Evolutionary conservation across 1,284 basidiomycete genomes (phyloP).

Genomic region (Irpex lacteus): DNA sequence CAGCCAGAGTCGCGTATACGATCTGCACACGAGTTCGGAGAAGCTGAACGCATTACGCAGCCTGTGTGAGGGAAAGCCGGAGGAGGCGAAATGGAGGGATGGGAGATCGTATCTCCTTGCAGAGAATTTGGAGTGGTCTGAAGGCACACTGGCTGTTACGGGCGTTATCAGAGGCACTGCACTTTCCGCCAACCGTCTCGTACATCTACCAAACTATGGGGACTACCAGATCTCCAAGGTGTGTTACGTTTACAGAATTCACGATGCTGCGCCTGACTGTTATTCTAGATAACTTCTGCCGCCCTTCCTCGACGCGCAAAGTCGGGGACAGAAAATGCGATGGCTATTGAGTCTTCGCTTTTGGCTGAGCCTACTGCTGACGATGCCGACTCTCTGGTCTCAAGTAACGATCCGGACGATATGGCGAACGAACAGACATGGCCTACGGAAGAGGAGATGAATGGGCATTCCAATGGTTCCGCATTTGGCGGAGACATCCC

Average conservation of each 20-base stretch:
- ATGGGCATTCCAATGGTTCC: conserved; percentile 30
- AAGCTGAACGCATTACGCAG: conserved; percentile 69
- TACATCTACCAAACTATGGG: conserved; percentile 88
- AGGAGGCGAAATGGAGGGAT: conserved; percentile 79
- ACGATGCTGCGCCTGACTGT: background rate
- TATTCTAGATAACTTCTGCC: conserved; percentile 57
- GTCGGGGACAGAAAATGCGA: conserved; percentile 34
- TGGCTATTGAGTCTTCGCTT: conserved; percentile 63
- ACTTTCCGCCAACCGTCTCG: conserved; percentile 81
- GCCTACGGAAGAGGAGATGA: conserved; percentile 98
- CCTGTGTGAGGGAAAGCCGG: conserved; percentile 78
- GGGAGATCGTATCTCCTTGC: conserved; percentile 79
- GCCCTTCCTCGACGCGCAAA: conserved; percentile 45
- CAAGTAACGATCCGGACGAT: conserved; percentile 86
- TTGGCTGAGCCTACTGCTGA: conserved; percentile 62
- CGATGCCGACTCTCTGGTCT: conserved; percentile 85
- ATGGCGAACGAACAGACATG: conserved; percentile 96
- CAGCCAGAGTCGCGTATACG: conserved; percentile 65
- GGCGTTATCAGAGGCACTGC: conserved; percentile 82
- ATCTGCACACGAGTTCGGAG: conserved; percentile 64
- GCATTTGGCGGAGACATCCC: conserved; percentile 46
- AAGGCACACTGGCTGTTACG: conserved; percentile 67
- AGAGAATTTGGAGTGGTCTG: conserved; percentile 64
- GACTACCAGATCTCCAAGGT: conserved; percentile 88
- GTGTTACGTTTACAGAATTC: conserved; percentile 20